A percentile compares a stretch with the other conserved stretches of the same genome.
Evolutionary conservation across 2,329 filamentous ascomycete genomes (phyloP).

Genomic region (Fusarium anguioides): DNA sequence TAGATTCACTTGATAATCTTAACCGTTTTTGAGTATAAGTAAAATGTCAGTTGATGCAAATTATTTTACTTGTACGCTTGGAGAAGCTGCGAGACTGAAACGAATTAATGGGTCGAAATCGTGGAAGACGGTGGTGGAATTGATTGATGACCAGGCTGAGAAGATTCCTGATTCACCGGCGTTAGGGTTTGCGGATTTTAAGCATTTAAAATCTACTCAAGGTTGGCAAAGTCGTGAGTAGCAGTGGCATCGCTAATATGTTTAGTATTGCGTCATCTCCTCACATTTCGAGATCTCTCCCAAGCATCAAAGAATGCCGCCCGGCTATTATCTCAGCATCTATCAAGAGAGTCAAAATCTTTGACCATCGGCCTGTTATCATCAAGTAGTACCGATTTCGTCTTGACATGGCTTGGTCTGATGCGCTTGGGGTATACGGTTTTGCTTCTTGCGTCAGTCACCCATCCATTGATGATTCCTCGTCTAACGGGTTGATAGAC

Average conservation of each 20-base stretch:
- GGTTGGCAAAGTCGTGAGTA: not conserved
- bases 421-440: conserved; percentile 66
- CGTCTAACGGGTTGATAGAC: conserved; percentile 48
- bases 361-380: conserved; percentile 59
- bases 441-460: conserved; percentile 64
- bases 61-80: conserved; percentile 72
- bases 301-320: conserved; percentile 52
- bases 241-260: not conserved
- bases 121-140: conserved; percentile 59
- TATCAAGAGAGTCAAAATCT: not conserved
- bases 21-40: fast-evolving
- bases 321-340: conserved; percentile 10
- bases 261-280: conserved; percentile 6
- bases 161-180: conserved; percentile 55
- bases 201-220: conserved; percentile 1
- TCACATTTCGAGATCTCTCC: conserved; percentile 47
- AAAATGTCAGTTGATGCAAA: conserved; percentile 48
- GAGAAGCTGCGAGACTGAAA: conserved; percentile 59
- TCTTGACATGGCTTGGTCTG: conserved; percentile 69
- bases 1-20: not conserved
- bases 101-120: conserved; percentile 37
- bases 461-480: fast-evolving
- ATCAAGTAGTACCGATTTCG: conserved; percentile 66
- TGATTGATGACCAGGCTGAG: conserved; percentile 61
- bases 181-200: conserved; percentile 59